Conservation (phyloP, 768 basidiomycete genomes). For the Lactarius indigo region DNA sequence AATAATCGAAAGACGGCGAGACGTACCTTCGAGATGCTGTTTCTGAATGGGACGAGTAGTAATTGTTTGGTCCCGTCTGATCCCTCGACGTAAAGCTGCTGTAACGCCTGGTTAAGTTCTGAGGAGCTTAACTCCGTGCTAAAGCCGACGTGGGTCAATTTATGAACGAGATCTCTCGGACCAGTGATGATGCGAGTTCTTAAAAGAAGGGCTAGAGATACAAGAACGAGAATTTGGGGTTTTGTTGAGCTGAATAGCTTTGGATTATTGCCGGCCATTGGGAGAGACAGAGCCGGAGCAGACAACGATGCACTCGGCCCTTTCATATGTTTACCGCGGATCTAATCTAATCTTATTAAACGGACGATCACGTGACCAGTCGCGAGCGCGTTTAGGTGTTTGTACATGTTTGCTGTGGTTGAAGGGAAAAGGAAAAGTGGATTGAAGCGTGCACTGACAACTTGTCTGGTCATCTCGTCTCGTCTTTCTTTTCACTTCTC, state of each 20-base stretch:
- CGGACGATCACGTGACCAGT: constrained; percentile 33
- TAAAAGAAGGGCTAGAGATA: constrained; percentile 15
- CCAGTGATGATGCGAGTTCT: constrained; percentile 20
- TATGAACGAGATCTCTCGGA: constrained; percentile 17
- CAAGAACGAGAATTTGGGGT: constrained; percentile 10
- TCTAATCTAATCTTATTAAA: background rate
- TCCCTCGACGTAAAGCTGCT: constrained; percentile 60
- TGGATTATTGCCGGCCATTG: background rate
- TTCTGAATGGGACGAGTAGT: constrained; percentile 66
- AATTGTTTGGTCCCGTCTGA: constrained; percentile 57
- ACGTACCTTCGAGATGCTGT: constrained; percentile 59
- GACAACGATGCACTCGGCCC: too few relatives aligned
- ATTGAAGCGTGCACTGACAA: background rate
- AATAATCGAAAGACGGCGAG: background rate
- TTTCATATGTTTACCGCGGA: background rate
- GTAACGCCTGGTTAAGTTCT: constrained; percentile 47
- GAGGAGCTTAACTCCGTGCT: constrained; percentile 27
- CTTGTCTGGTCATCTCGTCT: constrained; percentile 2
- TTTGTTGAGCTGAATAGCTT: background rate
- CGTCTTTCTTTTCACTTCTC: constrained; percentile 11
- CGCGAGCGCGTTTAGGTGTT: constrained; percentile 38
- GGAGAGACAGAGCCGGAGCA: background rate
- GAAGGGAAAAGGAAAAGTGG: constrained; percentile 30
- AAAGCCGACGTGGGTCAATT: constrained; percentile 3
- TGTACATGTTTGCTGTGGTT: constrained; percentile 36